A percentile compares a stretch with the other conserved stretches of the same genome.
These are phyloP conservation scores for Blastobotrys malaysiensis DNA, from an alignment of 1,139 yeast species.

Conservation along the genomic window DNA sequence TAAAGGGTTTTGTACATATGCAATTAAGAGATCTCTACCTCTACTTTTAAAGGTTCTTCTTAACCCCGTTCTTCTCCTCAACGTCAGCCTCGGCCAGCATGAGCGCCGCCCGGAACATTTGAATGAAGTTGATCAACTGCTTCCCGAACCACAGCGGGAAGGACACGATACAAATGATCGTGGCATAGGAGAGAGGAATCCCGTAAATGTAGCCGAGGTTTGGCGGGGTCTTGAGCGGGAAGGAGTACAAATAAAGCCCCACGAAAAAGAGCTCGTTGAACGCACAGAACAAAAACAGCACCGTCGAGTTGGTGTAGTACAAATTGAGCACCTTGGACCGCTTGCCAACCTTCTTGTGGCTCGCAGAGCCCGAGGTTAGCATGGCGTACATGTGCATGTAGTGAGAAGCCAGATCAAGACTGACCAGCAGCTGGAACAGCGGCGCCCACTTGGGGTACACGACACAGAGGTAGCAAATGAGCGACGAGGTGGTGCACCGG, in stretches of 20 bases:
- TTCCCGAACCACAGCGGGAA: constrained; percentile 88
- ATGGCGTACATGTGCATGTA: constrained; percentile 99
- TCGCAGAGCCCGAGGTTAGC: constrained; percentile 66
- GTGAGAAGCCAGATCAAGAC: constrained; percentile 89
- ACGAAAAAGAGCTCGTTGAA: constrained; percentile 90
- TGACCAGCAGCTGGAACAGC: constrained; percentile 79
- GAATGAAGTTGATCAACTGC: constrained; percentile 86
- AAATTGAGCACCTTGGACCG: constrained; percentile 68
- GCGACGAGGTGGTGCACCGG: constrained; percentile 89
- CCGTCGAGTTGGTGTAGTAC: constrained; percentile 80
- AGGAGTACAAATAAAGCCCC: constrained; percentile 74
- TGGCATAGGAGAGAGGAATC: constrained; percentile 55
- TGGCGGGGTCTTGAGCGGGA: constrained; percentile 45
- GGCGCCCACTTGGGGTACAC: constrained; percentile 64
- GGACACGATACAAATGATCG: constrained; percentile 56
- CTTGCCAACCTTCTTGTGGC: constrained; percentile 81
- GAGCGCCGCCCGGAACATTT: constrained; percentile 78
- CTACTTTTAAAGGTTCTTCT: background rate
- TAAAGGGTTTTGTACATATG: background rate
- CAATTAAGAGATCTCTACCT: background rate
- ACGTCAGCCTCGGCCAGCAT: constrained; percentile 79
- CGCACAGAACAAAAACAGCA: constrained; percentile 83
- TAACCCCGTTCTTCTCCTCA: constrained; percentile 38
- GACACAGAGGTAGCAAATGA: constrained; percentile 78
- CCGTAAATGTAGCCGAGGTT: constrained; percentile 38